These are phyloP conservation scores for Lactarius psammicola DNA, from an alignment of 768 basidiomycete genomes.

Conservation along the genomic window DNA sequence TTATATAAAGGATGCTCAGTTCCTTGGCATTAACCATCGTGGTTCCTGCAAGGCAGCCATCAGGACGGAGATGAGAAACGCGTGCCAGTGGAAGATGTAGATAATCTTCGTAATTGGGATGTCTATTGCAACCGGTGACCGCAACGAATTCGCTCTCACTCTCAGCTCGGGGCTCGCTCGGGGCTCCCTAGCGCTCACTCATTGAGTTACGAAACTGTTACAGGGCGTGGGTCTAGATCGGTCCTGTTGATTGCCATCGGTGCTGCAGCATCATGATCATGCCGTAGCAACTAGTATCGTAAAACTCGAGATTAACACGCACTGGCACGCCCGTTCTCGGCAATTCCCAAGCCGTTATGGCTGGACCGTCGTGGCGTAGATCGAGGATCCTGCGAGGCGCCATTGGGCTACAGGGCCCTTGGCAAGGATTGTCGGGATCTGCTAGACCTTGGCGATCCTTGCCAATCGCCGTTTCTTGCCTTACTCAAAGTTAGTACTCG, in stretches of 20 bases:
- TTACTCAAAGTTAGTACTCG: no score
- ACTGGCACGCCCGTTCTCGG: background rate
- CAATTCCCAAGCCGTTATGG: background rate
- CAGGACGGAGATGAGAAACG: slow-evolving; percentile 4
- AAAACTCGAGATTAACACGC: slow-evolving; percentile 16
- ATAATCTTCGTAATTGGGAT: background rate
- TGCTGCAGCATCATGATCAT: background rate
- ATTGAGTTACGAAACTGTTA: background rate
- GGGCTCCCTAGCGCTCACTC: no score
- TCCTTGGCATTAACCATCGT: slow-evolving; percentile 10
- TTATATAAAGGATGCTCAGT: background rate
- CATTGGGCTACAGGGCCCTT: background rate
- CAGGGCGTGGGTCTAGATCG: background rate
- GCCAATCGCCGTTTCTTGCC: background rate
- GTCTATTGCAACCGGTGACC: background rate
- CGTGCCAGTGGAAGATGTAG: background rate
- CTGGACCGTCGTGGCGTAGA: background rate
- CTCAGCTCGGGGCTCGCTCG: background rate
- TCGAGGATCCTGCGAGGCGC: background rate
- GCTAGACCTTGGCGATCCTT: background rate
- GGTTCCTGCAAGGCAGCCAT: background rate
- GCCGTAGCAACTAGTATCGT: background rate
- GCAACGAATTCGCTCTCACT: background rate
- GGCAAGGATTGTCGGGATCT: background rate
- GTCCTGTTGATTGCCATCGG: background rate